Evolutionary conservation across 1,284 basidiomycete genomes (phyloP).

Genomic region (Ustilago shanxiensis): DNA sequence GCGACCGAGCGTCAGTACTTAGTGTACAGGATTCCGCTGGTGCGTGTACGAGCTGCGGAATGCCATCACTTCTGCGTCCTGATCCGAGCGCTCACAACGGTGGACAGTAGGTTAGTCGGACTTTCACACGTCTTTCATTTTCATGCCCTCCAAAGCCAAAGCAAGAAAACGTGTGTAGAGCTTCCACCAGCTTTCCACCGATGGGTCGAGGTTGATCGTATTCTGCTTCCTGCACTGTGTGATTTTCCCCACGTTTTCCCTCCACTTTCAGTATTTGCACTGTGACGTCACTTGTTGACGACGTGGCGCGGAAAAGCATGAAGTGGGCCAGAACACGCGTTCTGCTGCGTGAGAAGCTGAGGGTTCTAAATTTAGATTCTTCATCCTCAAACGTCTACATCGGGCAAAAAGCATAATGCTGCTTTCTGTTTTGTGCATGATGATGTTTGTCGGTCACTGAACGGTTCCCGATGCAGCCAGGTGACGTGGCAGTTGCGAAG

Average conservation of each 20-base stretch:
- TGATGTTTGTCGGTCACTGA: no score
- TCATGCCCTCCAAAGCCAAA: background rate
- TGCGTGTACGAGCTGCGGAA: background rate
- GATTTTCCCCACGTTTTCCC: constrained; percentile 21
- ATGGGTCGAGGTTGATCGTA: constrained; percentile 3
- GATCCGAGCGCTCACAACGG: background rate
- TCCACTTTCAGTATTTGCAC: constrained; percentile 6
- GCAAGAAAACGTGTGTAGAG: background rate
- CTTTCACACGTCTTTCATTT: constrained; percentile 2
- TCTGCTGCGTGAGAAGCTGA: background rate
- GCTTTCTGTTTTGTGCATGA: no score
- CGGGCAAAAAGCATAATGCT: no score
- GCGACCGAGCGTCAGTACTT: background rate
- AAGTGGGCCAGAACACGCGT: no score
- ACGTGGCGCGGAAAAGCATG: background rate
- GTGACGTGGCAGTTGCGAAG: no score
- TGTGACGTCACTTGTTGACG: constrained; percentile 12
- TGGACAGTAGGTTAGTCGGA: background rate
- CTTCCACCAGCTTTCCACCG: background rate
- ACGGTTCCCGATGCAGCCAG: no score
- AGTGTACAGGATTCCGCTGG: background rate
- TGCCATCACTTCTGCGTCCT: constrained; percentile 1
- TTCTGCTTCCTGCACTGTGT: background rate
- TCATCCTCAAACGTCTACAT: no score
- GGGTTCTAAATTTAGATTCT: background rate